Conservation (phyloP, 441 rosid species). For the Gossypium laxum region DNA sequence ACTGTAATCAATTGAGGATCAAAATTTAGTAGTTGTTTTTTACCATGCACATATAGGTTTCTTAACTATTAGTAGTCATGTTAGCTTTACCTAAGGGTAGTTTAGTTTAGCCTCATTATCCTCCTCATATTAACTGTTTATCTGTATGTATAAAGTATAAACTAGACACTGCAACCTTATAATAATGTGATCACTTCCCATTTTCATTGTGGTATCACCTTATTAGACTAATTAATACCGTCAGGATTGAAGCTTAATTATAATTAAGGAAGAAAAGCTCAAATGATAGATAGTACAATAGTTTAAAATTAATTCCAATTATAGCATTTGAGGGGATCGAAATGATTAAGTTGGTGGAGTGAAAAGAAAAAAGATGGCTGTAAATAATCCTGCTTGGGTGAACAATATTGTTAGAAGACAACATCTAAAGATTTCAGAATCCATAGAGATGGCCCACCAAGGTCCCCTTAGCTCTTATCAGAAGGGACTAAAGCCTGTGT, state of each 20-base stretch:
- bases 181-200: background rate
- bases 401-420: background rate
- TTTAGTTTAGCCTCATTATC: background rate
- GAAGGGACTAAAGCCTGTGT: conserved; percentile 14
- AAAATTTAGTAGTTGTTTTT: background rate
- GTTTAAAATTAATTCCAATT: background rate
- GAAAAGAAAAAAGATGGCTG: background rate
- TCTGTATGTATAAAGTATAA: too few relatives aligned
- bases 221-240: too few relatives aligned
- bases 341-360: background rate
- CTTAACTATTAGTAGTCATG: background rate
- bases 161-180: too few relatives aligned
- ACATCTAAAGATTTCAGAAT: conserved; percentile 21
- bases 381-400: background rate
- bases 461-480: conserved; percentile 8
- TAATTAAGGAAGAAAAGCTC: too few relatives aligned
- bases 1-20: background rate
- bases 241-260: too few relatives aligned
- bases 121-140: background rate
- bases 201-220: background rate
- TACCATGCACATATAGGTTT: background rate
- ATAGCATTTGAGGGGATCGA: background rate
- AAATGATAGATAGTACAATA: too few relatives aligned
- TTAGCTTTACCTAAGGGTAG: background rate
- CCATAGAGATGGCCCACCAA: conserved; percentile 18